phyloP scores from a whole-genome alignment of 768 basidiomycete genomes.

The Arthromyces matolae region DNA sequence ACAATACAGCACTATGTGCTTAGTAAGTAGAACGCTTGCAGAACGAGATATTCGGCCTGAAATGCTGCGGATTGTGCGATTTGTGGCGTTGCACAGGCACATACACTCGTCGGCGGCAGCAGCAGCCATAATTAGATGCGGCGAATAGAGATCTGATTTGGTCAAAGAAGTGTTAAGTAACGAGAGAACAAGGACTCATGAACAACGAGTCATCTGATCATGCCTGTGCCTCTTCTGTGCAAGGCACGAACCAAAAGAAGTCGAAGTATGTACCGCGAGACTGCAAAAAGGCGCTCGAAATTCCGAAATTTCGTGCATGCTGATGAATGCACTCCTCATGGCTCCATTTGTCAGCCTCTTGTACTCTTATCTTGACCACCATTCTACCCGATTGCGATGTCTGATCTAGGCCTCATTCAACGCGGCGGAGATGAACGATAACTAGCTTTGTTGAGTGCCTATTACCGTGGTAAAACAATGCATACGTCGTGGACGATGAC shows the following conservation, averaged over 20 bases:
- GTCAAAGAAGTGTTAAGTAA: neutral
- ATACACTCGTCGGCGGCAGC: neutral
- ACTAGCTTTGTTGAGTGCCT: neutral
- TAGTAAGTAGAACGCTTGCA: neutral
- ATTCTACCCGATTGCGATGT: too few species aligned
- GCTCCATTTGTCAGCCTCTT: too few species aligned
- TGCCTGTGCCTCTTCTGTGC: neutral
- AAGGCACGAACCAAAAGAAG: conserved; percentile 15
- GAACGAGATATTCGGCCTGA: too few species aligned
- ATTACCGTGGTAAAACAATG: conserved; percentile 5
- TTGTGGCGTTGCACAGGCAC: conserved; percentile 11
- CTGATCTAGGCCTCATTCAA: conserved; percentile 3
- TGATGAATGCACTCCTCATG: conserved; percentile 3
- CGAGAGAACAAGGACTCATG: neutral
- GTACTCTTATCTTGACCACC: too few species aligned
- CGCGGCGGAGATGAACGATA: too few species aligned
- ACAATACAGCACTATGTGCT: too few species aligned
- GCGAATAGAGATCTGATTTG: neutral
- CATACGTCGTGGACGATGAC: neutral
- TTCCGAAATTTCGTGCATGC: conserved; percentile 10
- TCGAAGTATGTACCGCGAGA: conserved; percentile 5
- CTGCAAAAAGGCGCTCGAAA: conserved; percentile 9
- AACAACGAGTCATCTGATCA: neutral
- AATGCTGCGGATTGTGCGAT: neutral
- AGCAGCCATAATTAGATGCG: too few species aligned